phyloP scores from a whole-genome alignment of 2,329 filamentous ascomycete species.

The Verticillium nonalfalfae region DNA sequence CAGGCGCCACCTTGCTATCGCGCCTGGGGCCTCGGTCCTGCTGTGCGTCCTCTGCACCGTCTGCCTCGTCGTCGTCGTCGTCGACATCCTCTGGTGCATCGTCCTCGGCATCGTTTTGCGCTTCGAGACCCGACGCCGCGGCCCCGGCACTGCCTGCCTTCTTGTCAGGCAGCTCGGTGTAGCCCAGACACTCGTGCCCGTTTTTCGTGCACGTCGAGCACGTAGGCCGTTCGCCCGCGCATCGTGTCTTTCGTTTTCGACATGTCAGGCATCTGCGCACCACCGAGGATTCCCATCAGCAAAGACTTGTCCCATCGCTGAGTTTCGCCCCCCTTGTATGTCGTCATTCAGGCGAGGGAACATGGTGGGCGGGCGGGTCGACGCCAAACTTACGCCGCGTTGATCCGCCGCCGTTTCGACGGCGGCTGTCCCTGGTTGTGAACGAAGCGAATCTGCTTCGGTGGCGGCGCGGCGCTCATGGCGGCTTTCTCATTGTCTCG shows the following conservation, averaged over 20 bases:
- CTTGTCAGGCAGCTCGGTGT: constrained; percentile 48
- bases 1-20: not conserved
- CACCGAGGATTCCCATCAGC: not conserved
- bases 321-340: constrained; percentile 4
- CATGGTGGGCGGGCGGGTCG: constrained; percentile 9
- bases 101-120: not conserved
- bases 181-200: constrained; percentile 63
- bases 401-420: constrained; percentile 71
- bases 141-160: constrained; percentile 19
- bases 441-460: constrained; percentile 69
- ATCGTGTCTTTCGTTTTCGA: constrained; percentile 69
- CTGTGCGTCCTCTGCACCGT: constrained; percentile 24
- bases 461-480: constrained; percentile 34
- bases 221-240: constrained; percentile 64
- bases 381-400: constrained; percentile 58
- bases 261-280: constrained; percentile 60
- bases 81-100: constrained; percentile 16
- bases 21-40: constrained; percentile 20
- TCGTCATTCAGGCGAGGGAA: constrained; percentile 4
- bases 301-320: not conserved
- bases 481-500: constrained; percentile 10
- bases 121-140: not conserved
- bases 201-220: constrained; percentile 70
- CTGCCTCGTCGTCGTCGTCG: constrained; percentile 22
- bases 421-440: constrained; percentile 77